phyloP scores from a whole-genome alignment of 2,329 filamentous ascomycete species.

The Didymella glomerata region DNA sequence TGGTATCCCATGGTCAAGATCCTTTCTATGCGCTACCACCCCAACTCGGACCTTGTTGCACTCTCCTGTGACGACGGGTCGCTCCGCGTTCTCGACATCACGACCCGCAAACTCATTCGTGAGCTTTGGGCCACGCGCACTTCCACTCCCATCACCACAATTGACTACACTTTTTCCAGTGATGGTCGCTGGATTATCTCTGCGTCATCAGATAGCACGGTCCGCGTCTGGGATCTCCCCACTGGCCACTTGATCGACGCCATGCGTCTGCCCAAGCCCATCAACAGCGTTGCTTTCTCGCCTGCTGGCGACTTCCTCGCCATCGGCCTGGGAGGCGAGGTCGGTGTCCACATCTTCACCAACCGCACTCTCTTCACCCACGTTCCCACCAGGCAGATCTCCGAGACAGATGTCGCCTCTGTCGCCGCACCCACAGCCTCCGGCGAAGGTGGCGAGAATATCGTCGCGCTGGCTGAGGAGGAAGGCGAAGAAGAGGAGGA shows the following conservation, averaged over 20 bases:
- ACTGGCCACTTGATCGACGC: constrained; percentile 96
- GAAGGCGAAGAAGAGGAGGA: constrained; percentile 58
- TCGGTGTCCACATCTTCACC: constrained; percentile 95
- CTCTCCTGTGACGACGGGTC: constrained; percentile 89
- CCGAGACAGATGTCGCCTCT: constrained; percentile 74
- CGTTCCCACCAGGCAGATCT: constrained; percentile 83
- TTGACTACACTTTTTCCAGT: constrained; percentile 74
- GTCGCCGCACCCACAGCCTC: constrained; percentile 77
- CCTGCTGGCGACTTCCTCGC: constrained; percentile 93
- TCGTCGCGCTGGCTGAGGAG: constrained; percentile 77
- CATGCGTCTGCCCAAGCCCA: constrained; percentile 79
- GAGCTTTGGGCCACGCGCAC: constrained; percentile 79
- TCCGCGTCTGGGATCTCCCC: constrained; percentile 93
- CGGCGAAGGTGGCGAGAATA: constrained; percentile 78
- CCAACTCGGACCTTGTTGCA: constrained; percentile 83
- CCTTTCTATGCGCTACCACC: constrained; percentile 80
- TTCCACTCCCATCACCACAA: constrained; percentile 42
- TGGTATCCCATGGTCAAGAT: constrained; percentile 82
- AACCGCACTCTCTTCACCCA: constrained; percentile 92
- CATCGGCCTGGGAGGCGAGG: constrained; percentile 79
- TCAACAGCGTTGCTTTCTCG: constrained; percentile 87
- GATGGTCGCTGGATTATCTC: constrained; percentile 95
- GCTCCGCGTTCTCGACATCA: constrained; percentile 87
- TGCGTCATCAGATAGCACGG: constrained; percentile 78
- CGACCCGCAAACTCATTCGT: constrained; percentile 88